Evolutionary conservation across 768 basidiomycete species (phyloP).

Genomic region (Tylopilus sp.): DNA sequence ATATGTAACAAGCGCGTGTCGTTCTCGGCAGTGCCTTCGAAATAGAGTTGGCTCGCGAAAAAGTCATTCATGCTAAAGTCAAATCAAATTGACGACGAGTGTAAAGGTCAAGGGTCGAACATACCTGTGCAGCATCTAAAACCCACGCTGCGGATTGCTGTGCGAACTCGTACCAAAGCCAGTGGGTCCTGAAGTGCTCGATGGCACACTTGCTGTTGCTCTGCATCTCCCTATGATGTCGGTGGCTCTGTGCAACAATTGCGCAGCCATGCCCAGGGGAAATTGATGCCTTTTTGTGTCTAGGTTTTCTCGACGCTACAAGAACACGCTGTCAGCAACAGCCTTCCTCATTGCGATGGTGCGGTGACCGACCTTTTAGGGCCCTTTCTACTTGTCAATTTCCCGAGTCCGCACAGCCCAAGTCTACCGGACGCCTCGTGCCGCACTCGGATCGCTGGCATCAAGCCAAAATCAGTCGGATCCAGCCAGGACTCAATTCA

Average conservation of each 20-base stretch:
- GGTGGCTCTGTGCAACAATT: not conserved
- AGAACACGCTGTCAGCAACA: not conserved
- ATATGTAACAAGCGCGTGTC: constrained; percentile 2
- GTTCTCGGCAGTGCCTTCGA: not conserved
- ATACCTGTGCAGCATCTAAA: not conserved
- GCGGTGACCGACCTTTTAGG: not conserved
- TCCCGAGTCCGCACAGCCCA: not conserved
- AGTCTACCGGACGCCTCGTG: not conserved
- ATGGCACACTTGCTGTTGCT: not conserved
- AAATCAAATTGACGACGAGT: not conserved
- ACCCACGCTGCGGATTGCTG: constrained; percentile 11
- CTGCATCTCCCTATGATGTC: not conserved
- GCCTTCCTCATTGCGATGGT: not conserved
- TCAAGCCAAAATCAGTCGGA: too few species aligned
- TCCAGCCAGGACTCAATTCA: too few species aligned
- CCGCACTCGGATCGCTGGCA: not conserved
- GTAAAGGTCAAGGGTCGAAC: too few species aligned
- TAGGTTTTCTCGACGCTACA: not conserved
- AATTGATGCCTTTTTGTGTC: not conserved
- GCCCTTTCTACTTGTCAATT: not conserved
- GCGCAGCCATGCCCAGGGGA: not conserved
- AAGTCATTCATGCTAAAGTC: not conserved
- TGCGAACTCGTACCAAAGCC: not conserved
- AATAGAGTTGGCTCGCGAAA: not conserved
- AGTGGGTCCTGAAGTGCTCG: not conserved